Evolutionary conservation across 2,329 filamentous ascomycete genomes (phyloP).

Genomic region (Colletotrichum nymphaeae): DNA sequence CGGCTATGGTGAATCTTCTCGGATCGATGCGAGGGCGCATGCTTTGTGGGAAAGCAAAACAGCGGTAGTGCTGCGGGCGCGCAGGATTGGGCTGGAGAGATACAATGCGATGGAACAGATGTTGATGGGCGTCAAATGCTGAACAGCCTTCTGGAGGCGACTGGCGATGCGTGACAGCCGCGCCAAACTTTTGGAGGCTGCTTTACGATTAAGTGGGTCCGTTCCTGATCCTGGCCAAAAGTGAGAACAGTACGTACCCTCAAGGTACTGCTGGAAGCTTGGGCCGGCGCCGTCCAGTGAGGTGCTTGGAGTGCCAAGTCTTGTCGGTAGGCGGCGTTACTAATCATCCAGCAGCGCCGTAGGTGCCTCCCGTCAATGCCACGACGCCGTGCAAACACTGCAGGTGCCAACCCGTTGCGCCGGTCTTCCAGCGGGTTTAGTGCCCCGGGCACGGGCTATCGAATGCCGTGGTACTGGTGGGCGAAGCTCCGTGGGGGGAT

Average conservation of each 20-base stretch:
- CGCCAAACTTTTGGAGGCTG: conserved; percentile 37
- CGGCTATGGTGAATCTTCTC: conserved; percentile 48
- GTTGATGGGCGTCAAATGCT: background rate
- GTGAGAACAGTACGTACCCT: background rate
- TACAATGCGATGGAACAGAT: conserved; percentile 3
- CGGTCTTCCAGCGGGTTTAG: conserved; percentile 13
- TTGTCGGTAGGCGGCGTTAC: conserved; percentile 18
- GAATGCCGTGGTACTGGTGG: conserved; percentile 15
- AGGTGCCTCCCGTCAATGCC: background rate
- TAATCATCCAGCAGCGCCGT: conserved; percentile 17
- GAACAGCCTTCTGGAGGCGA: conserved; percentile 23
- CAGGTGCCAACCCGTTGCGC: conserved; percentile 23
- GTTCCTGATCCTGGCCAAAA: background rate
- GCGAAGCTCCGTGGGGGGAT: conserved; percentile 20
- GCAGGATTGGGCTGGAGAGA: background rate
- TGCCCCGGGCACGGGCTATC: background rate
- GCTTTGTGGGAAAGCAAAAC: conserved; percentile 24
- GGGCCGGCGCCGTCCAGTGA: background rate
- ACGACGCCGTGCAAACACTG: background rate
- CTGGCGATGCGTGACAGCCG: conserved; percentile 25
- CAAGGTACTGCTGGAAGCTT: background rate
- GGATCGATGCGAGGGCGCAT: conserved; percentile 44
- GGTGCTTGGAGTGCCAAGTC: background rate
- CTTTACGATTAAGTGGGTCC: conserved; percentile 24
- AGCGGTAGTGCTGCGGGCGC: background rate